Evolutionary conservation across 257 asterid genomes (phyloP), one percentile per base, ranked within the genome.

Genomic region (Petunia axillaris): DNA sequence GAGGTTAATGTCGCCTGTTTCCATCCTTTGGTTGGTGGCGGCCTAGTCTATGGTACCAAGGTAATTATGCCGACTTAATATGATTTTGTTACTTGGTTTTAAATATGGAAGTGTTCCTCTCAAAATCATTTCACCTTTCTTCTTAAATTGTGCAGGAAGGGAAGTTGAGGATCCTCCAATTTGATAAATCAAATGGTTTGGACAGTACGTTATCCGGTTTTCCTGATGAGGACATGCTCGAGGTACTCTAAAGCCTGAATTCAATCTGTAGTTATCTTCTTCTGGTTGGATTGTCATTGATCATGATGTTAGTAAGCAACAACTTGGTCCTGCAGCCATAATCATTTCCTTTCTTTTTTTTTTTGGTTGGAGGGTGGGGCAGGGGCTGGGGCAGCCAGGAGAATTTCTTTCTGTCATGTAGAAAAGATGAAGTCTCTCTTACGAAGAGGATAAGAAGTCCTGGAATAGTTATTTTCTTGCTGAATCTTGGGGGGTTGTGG

Each of bases 1-100:
- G 99, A 95, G 91, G 97, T 95, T 81, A 95, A 95, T 77, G 99
- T 95, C 1, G 99, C 99, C 80, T 95, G 96, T 82, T 95, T 95
- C 83, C 99, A 95, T 87, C 99, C 98, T 77, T 86, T 93, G 77
- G 96, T 89, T 57, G 99, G 99, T n/a, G 93, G 97, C 78, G 99
- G 98, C 77, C 91, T 95, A 88, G 93, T 95, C 79, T 95, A 95
- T 84, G 99, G 99, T 84, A 95, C 99, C 76, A 95, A 95, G 95
- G 98, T 92, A 76, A 80, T 81, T 8, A n/a, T 76, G 58, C 77
- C 74, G 43, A 37, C 38, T 9, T 13, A 40, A 57, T 58, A 15
- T 25, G 44, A 14, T 70, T 38, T 38, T 44, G 14, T 75, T 53
- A 80, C 36, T 81, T 16, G 35, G 63, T 64, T 71, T 63, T 64